These are phyloP conservation scores for Alternaria novae-zelandiae DNA, from an alignment of 2,329 filamentous ascomycete species.

Conservation along the genomic window DNA sequence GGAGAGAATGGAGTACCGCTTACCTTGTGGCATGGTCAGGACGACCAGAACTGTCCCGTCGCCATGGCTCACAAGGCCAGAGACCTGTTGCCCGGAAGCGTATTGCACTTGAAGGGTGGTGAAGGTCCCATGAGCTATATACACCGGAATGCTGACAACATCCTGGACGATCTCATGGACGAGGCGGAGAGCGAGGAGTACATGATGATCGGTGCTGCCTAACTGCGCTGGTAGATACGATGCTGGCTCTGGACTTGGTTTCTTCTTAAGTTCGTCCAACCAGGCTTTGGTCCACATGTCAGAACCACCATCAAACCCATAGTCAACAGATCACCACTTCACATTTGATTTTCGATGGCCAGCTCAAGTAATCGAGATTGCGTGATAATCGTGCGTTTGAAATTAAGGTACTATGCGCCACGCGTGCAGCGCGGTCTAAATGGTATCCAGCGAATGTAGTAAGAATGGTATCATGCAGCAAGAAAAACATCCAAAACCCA, in stretches of 20 bases:
- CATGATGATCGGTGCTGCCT: conserved; percentile 11
- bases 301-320: background rate
- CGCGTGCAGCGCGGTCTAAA: background rate
- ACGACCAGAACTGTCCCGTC: conserved; percentile 38
- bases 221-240: background rate
- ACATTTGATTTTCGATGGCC: background rate
- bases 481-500: background rate
- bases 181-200: conserved; percentile 23
- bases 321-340: background rate
- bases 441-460: conserved; percentile 8
- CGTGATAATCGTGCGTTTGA: background rate
- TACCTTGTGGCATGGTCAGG: conserved; percentile 43
- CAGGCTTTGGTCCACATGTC: background rate
- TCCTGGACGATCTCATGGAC: conserved; percentile 30
- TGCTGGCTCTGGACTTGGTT: background rate
- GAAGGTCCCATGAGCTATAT: conserved; percentile 38
- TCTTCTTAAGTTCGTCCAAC: background rate
- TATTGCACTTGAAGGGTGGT: conserved; percentile 27
- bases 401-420: background rate
- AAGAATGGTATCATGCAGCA: conserved; percentile 15
- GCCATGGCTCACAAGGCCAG: conserved; percentile 33
- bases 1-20: conserved; percentile 25
- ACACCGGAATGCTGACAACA: conserved; percentile 28
- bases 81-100: conserved; percentile 27
- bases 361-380: background rate